Percentiles rank a stretch among this genome's conserved stretches.
These are phyloP conservation scores for Cucurbita maxima DNA, from an alignment of 306 rosid genomes.

Conservation along the genomic window DNA sequence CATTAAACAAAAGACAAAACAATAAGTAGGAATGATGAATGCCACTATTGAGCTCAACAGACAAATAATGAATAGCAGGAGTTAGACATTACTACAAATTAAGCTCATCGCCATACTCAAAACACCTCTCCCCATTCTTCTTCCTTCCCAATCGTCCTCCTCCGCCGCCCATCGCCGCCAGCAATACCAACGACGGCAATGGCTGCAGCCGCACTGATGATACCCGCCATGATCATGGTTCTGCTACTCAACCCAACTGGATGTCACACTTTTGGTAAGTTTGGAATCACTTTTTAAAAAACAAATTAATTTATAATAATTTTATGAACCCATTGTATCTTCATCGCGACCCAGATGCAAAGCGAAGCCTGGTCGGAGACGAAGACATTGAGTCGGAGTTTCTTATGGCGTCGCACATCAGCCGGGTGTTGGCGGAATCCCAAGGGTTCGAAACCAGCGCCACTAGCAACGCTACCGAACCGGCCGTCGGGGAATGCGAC, in stretches of 20 bases:
- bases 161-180: neutral
- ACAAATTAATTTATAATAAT: too few species aligned
- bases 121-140: neutral
- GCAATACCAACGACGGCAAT: too few species aligned
- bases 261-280: neutral
- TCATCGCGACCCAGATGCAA: neutral
- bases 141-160: neutral
- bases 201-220: neutral
- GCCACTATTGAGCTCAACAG: neutral
- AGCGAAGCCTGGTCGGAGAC: neutral
- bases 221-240: neutral
- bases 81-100: neutral
- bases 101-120: too few species aligned
- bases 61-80: neutral
- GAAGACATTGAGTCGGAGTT: neutral
- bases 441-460: neutral
- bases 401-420: neutral
- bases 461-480: neutral
- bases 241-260: neutral
- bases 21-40: neutral
- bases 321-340: too few species aligned
- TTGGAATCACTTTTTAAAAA: neutral
- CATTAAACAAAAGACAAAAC: neutral
- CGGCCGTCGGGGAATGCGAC: neutral
- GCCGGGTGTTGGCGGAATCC: neutral